Conservation (phyloP, 768 basidiomycete genomes). For the Termitomyces sp. region DNA sequence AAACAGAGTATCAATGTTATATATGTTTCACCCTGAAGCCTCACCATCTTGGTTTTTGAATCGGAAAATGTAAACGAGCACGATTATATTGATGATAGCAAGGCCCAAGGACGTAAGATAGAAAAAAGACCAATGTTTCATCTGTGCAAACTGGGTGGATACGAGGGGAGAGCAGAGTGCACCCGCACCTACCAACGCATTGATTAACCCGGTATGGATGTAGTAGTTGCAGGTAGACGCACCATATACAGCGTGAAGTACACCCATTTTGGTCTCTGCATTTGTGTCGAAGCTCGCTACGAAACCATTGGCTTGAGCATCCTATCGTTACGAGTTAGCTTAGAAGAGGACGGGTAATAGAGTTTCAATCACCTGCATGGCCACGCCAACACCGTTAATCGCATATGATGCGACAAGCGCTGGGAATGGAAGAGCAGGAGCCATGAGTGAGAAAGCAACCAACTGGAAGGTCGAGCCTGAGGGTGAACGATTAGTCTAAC, state of each 20-base stretch:
- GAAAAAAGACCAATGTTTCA: slow-evolving; percentile 72
- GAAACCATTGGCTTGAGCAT: slow-evolving; percentile 72
- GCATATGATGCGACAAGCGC: slow-evolving; percentile 39
- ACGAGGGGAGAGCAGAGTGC: slow-evolving; percentile 71
- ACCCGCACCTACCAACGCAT: slow-evolving; percentile 47
- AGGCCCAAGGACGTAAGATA: slow-evolving; percentile 70
- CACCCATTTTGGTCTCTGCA: slow-evolving; percentile 62
- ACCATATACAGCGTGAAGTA: slow-evolving; percentile 69
- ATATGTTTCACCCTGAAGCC: neutral
- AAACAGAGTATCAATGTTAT: neutral
- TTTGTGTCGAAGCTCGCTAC: slow-evolving; percentile 57
- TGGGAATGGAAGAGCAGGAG: slow-evolving; percentile 53
- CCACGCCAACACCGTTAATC: slow-evolving; percentile 29
- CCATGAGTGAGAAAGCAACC: slow-evolving; percentile 43
- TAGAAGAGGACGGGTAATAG: neutral
- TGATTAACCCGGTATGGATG: neutral
- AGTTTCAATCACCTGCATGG: slow-evolving; percentile 29
- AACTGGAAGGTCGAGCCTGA: slow-evolving; percentile 43
- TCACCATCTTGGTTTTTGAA: slow-evolving; percentile 68
- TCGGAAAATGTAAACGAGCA: slow-evolving; percentile 60
- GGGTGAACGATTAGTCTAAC: neutral
- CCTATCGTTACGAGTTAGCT: slow-evolving; percentile 31
- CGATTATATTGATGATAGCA: slow-evolving; percentile 51
- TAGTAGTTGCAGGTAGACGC: neutral
- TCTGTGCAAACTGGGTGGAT: slow-evolving; percentile 75